Base-by-base conservation (phyloP, 495 filamentous ascomycete genomes). In the Melanomma pulvis-pyrius region DNA sequence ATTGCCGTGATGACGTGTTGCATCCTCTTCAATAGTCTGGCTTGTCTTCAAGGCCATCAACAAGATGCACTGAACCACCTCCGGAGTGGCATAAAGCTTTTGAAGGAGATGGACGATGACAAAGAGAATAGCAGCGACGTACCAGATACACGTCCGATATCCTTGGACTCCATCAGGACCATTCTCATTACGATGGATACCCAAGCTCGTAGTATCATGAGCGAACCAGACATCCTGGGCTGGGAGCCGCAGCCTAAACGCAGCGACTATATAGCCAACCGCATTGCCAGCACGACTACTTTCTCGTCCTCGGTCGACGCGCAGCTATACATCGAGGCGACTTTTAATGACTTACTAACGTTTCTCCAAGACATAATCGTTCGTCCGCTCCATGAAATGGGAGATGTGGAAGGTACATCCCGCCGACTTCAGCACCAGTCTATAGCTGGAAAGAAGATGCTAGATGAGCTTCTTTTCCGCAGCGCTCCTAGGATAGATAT, bases 21-120 rank as follows among this genome's bases (percentile, higher is more conserved):
- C 29, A 49, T 67, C 26, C 51, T 67, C n/a, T 67, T 67, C 58
- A 56, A 28, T 15, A 47, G 25, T 29, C 19, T 67, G 21, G 57
- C 64, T 22, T 61, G 64, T 50, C 57, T 67, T 0, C 64, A 67
- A 56, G 57, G 64, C 49, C 57, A 67, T 29, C 57, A 61, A 21
- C 2, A 24, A 17, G 50, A 53, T 21, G 64, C 64, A 13, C 28
- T 67, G 25, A 34, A 56, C 15, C 64, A 67, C 44, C 25, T 62
- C 26, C 64, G 58, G 22, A 49, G 58, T 8, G 64, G 64, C 1
- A 22, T 67, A 8, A 61, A 51, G 21, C 51, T 67, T 13, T 32
- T 67, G 15, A 46, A 56, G 50, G 57, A 67, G 30, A 0, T 46
- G 2, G 56, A 54, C 47, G 19, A 32, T 0, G 32, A 50, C 5